Evolutionary conservation across 2,329 filamentous ascomycete genomes (phyloP).

Genomic region (Neophaeococcomyces mojaviensis): DNA sequence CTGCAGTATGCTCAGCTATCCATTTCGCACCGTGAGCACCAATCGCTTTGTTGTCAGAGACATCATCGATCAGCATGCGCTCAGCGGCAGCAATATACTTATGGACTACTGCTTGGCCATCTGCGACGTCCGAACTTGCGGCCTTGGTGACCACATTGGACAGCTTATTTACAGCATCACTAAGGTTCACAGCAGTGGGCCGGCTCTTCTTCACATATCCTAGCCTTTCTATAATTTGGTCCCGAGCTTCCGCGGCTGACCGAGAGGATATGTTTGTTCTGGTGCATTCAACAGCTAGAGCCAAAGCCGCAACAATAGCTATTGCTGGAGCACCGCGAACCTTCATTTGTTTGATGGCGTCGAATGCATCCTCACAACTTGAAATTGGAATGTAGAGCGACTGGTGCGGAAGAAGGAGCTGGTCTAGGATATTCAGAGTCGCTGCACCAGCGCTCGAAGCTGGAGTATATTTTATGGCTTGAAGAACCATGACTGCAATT

Average conservation of each 20-base stretch:
- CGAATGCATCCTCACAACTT: constrained; percentile 54
- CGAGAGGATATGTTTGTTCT: constrained; percentile 37
- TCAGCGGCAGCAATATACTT: constrained; percentile 76
- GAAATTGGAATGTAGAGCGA: constrained; percentile 49
- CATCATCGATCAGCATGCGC: constrained; percentile 77
- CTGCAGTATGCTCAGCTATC: constrained; percentile 56
- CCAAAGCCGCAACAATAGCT: constrained; percentile 90
- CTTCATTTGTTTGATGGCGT: constrained; percentile 60
- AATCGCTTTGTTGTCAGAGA: constrained; percentile 79
- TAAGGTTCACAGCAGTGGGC: constrained; percentile 90
- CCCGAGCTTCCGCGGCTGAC: constrained; percentile 53
- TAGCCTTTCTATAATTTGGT: constrained; percentile 67
- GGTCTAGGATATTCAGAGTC: constrained; percentile 52
- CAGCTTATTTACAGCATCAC: constrained; percentile 78
- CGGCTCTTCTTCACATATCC: constrained; percentile 83
- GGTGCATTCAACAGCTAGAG: constrained; percentile 75
- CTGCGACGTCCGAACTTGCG: constrained; percentile 27
- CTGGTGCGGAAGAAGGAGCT: constrained; percentile 54
- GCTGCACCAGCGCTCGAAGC: constrained; percentile 30
- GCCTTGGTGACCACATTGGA: constrained; percentile 53
- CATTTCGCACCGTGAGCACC: constrained; percentile 76
- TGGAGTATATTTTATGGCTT: constrained; percentile 54
- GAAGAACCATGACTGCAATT: constrained; percentile 39
- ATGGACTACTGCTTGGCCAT: constrained; percentile 47
- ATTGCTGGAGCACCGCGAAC: constrained; percentile 79